phyloP scores from a whole-genome alignment of 2,329 filamentous ascomycete species.

The Exophiala sp. region DNA sequence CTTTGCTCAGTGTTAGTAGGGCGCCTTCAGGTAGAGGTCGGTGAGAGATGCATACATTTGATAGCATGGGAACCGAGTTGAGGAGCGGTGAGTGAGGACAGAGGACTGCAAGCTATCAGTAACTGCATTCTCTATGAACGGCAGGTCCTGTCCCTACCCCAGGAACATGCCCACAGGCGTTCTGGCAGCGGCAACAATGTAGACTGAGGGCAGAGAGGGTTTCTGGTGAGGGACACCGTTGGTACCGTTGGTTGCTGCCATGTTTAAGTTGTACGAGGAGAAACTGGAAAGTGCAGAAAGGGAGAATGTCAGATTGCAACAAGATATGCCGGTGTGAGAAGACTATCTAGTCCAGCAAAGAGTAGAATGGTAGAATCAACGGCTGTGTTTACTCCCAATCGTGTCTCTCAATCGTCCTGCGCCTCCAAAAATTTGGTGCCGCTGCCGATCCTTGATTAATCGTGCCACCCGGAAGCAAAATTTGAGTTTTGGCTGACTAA shows the following conservation, averaged over 20 bases:
- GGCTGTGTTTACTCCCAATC: no score
- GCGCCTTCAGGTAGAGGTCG: neutral
- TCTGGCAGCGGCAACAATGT: constrained; percentile 88
- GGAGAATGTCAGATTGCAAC: neutral
- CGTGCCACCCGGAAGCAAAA: no score
- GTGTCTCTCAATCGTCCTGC: no score
- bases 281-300: neutral
- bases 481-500: no score
- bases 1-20: constrained; percentile 34
- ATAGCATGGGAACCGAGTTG: constrained; percentile 89
- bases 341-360: no score
- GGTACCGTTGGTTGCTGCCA: constrained; percentile 23
- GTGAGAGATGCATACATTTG: constrained; percentile 63
- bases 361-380: no score
- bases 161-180: constrained; percentile 94
- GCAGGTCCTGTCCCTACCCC: constrained; percentile 58
- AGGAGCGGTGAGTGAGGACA: constrained; percentile 79
- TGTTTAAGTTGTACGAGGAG: constrained; percentile 5
- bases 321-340: neutral
- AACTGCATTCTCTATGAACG: neutral
- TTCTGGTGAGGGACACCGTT: constrained; percentile 25
- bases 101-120: constrained; percentile 58
- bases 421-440: no score
- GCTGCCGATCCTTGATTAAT: no score
- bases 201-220: constrained; percentile 72